Percentiles rank a stretch among this genome's conserved stretches.
phyloP scores from a whole-genome alignment of 805 yeast species.

The Starmerella vaccinii region DNA sequence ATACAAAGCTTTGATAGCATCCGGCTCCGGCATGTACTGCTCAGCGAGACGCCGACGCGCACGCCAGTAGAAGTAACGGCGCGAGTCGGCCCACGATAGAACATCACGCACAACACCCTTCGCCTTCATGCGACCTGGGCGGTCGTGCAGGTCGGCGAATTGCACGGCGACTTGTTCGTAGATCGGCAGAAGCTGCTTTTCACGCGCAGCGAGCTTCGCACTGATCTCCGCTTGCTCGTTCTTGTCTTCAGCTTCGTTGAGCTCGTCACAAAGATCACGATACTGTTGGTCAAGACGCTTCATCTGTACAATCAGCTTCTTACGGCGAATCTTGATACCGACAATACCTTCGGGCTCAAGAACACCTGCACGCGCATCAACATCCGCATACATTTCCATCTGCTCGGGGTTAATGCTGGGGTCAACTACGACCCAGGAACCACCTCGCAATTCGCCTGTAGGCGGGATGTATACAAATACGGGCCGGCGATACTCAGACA shows the following conservation, averaged over 20 bases:
- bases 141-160: constrained; percentile 95
- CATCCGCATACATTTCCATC: constrained; percentile 99
- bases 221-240: constrained; percentile 60
- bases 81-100: constrained; percentile 72
- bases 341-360: constrained; percentile 99
- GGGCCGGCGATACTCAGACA: constrained; percentile 93
- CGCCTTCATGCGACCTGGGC: constrained; percentile 94
- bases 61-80: constrained; percentile 99
- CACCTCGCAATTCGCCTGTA: constrained; percentile 97
- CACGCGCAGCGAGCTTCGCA: constrained; percentile 64
- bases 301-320: constrained; percentile 84
- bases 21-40: constrained; percentile 50
- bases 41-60: constrained; percentile 90
- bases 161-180: constrained; percentile 89
- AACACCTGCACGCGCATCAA: constrained; percentile 92
- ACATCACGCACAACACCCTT: constrained; percentile 84
- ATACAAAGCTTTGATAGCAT: constrained; percentile 9
- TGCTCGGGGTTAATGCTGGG: constrained; percentile 92
- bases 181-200: constrained; percentile 67
- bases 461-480: constrained; percentile 96
- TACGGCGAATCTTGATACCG: constrained; percentile 94
- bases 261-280: constrained; percentile 47
- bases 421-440: constrained; percentile 99
- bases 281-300: constrained; percentile 73
- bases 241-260: constrained; percentile 40